Base-by-base conservation (phyloP, 1,139 yeast species). In the Geotrichum europaeum region DNA sequence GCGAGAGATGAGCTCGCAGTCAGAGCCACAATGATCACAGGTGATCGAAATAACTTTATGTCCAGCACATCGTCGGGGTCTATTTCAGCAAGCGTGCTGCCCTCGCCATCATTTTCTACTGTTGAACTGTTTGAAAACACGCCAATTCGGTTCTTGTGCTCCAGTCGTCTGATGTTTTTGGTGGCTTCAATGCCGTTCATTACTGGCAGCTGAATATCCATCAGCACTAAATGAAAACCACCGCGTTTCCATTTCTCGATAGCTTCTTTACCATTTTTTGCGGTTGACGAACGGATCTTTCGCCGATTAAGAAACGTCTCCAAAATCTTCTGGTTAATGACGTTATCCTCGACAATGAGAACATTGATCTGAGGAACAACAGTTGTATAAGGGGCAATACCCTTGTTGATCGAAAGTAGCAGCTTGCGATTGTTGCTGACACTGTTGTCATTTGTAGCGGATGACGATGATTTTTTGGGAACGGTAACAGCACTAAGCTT, bases 131-230 rank as follows among this genome's bases (percentile, higher is more conserved):
- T 78, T 0, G 87, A 84, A 73, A 86, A 87, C 22, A 87, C 91
- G 12, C 97, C 97, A 65, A 92, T 89, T 40, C 86, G 81, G 69
- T 91, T 91, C 45, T 86, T 76, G 67, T 85, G 84, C 70, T 94
- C 99, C 60, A 91, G 76, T 56, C 92, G 80, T 60, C 99, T 79
- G 51, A 92, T 92, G 68, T 89, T 96, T 70, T 87, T 87, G 3
- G 97, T 88, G 6, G 96, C 97, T 64, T 91, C 96, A 49, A 92
- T 83, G 43, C 98, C 98, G 1, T 96, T 87, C 80, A 91, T 84
- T 2, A 90, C 96, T 0, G 98, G 98, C 62, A 92, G 78, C 73
- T 92, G 97, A 68, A 92, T 87, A 77, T 92, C 98, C 97, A 92
- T 92, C 56, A 92, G 80, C 51, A 94, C 95, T 63, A 92, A 78